Evolutionary conservation across 2,329 filamentous ascomycete genomes (phyloP).

Genomic region (Tympanopsis confertula): DNA sequence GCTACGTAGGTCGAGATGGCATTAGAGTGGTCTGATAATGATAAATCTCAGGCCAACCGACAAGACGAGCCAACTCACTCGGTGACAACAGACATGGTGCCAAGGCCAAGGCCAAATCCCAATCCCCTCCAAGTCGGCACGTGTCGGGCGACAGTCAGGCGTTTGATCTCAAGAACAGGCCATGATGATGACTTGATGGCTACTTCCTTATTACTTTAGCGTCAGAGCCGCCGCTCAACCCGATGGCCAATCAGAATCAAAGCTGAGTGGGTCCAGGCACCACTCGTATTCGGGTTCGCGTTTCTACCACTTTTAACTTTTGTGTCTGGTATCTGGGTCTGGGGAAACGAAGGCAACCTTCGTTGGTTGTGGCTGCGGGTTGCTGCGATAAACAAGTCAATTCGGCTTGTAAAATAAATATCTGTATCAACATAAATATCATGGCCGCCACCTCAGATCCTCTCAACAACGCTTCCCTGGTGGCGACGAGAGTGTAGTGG

Average conservation of each 20-base stretch:
- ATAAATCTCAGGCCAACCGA: slow-evolving; percentile 1
- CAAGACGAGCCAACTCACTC: slow-evolving; percentile 20
- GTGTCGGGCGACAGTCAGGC: no score
- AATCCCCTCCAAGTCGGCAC: no score
- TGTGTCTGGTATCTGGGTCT: background rate
- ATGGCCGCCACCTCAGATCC: no score
- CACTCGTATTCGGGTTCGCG: background rate
- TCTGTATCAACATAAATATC: background rate
- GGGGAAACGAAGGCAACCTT: background rate
- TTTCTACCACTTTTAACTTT: background rate
- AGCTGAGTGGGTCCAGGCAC: background rate
- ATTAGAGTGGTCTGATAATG: slow-evolving; percentile 6
- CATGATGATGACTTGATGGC: no score
- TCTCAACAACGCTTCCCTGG: no score
- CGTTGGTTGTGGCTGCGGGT: no score
- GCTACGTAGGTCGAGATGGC: slow-evolving; percentile 6
- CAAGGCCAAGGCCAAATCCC: no score
- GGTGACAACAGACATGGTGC: slow-evolving; percentile 31
- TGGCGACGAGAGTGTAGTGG: no score
- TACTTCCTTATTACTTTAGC: no score
- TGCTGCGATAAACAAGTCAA: background rate
- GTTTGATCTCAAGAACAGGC: no score
- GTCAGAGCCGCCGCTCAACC: no score
- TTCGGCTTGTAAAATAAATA: background rate
- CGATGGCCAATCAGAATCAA: background rate